These are phyloP conservation scores for Boletus vinaceobasis DNA, from an alignment of 768 basidiomycete species.

Conservation along the genomic window DNA sequence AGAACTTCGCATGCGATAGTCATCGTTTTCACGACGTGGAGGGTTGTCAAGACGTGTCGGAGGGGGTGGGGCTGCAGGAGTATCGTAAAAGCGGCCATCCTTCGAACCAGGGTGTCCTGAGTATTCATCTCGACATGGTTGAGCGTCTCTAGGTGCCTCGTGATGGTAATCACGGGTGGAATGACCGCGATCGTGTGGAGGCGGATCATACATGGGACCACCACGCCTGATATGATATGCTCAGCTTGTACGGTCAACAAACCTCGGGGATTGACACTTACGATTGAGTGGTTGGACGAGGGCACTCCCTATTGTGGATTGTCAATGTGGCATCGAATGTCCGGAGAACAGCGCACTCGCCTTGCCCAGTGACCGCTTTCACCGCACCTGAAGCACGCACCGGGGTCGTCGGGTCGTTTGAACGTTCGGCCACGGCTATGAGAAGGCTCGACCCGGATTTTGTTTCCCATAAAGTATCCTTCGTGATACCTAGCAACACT, in stretches of 20 bases:
- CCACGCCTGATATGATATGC: slow-evolving; percentile 30
- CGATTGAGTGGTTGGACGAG: slow-evolving; percentile 47
- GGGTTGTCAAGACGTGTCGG: slow-evolving; percentile 55
- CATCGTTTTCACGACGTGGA: slow-evolving; percentile 63
- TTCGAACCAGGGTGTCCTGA: slow-evolving; percentile 40
- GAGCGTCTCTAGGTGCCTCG: slow-evolving; percentile 36
- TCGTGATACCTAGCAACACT: slow-evolving; percentile 87
- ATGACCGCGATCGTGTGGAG: slow-evolving; percentile 58
- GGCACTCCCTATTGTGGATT: slow-evolving; percentile 60
- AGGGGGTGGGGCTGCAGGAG: slow-evolving; percentile 36
- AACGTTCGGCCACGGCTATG: slow-evolving; percentile 80
- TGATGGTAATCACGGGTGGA: slow-evolving; percentile 49
- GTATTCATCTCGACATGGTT: slow-evolving; percentile 55
- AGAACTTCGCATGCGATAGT: slow-evolving; percentile 57
- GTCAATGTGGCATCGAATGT: background rate
- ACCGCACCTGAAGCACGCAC: slow-evolving; percentile 86
- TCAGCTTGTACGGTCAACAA: background rate
- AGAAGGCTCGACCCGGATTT: slow-evolving; percentile 84
- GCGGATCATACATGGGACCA: slow-evolving; percentile 45
- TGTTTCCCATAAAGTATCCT: slow-evolving; percentile 89
- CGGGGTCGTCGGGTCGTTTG: slow-evolving; percentile 81
- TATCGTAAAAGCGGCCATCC: slow-evolving; percentile 60
- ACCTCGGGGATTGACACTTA: slow-evolving; percentile 35
- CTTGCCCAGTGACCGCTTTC: slow-evolving; percentile 88
- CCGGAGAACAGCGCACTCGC: slow-evolving; percentile 37